Evolutionary conservation across 176 grass and related monocot genomes (phyloP).

Genomic region (Carex scoparia): DNA sequence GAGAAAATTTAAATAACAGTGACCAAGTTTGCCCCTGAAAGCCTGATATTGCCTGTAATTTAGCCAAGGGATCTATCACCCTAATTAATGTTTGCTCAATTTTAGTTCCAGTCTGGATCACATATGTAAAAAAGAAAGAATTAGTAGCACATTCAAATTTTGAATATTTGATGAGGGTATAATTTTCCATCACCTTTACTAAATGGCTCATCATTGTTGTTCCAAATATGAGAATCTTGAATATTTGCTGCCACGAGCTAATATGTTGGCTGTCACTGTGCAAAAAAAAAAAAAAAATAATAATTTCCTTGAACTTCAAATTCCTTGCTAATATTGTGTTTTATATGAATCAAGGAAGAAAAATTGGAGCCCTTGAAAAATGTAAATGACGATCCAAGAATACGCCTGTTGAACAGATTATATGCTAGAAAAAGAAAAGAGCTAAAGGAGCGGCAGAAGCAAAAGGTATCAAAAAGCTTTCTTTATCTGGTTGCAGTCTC

Average conservation of each 20-base stretch:
- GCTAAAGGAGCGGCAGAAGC: slow-evolving; percentile 83
- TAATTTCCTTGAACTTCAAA: background rate
- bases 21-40: background rate
- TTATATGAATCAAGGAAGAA: slow-evolving; percentile 78
- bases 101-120: background rate
- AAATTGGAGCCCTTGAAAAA: slow-evolving; percentile 99
- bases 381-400: slow-evolving; percentile 95
- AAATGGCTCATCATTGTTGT: background rate
- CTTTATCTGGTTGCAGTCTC: background rate
- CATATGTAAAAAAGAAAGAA: background rate
- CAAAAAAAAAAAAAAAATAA: background rate
- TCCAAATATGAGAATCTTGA: background rate
- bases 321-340: background rate
- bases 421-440: slow-evolving; percentile 99
- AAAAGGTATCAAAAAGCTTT: slow-evolving; percentile 47
- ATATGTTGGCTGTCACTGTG: background rate
- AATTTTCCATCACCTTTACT: background rate
- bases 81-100: background rate
- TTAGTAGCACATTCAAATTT: background rate
- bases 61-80: background rate
- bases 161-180: background rate
- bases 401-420: slow-evolving; percentile 88
- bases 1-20: background rate
- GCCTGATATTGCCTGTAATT: background rate
- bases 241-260: background rate